Evolutionary conservation across 805 yeast species (phyloP), one percentile per base, ranked within the genome.

Genomic region (Sugiyamaella marilandica): DNA sequence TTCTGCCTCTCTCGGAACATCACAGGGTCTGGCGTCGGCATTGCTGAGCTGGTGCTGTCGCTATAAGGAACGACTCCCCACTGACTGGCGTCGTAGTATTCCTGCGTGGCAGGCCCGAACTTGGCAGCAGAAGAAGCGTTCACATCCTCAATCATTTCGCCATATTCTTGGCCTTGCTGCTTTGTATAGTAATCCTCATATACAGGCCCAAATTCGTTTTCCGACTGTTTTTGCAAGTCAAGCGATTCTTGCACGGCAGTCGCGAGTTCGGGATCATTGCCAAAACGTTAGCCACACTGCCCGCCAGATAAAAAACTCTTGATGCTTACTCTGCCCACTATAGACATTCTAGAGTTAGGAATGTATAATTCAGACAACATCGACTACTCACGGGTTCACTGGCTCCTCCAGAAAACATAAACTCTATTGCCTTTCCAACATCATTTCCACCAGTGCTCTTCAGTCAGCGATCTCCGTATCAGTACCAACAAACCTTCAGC

Each of bases 371-470:
- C 31, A 41, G 10, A 7, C 2, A 16, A 26, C 45, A 21, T 16
- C 14, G 2, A 10, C 10, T 16, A 39, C 31, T 36, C 21, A 29
- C 10, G 16, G 56, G 26, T 14, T 54, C 60, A 32, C 39, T 51
- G 5, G 56, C 56, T 3, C 33, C 31, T 29, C 54, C 61, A 31
- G 56, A 58, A 47, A 65, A 60, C 11, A 65, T 63, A 46, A 55
- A 63, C 46, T 64, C 67, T 18, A 65, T 53, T 9, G 69, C 69
- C 16, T 55, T 52, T 11, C 55, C 57, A 9, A 65, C 59, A 46
- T 65, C 62, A 34, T 60, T 51, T 11, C 55, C 56, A 11, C 49
- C 45, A 10, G 43, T 34, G 14, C 18, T 19, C 46, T 41, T 39
- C 13, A 7, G 46, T 31, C 32, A 19, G 47, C 35, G 2, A 10